Evolutionary conservation across 2,329 filamentous ascomycete species (phyloP), one percentile per base, ranked within the genome.

Genomic region (Chaetomiaceae sp.): DNA sequence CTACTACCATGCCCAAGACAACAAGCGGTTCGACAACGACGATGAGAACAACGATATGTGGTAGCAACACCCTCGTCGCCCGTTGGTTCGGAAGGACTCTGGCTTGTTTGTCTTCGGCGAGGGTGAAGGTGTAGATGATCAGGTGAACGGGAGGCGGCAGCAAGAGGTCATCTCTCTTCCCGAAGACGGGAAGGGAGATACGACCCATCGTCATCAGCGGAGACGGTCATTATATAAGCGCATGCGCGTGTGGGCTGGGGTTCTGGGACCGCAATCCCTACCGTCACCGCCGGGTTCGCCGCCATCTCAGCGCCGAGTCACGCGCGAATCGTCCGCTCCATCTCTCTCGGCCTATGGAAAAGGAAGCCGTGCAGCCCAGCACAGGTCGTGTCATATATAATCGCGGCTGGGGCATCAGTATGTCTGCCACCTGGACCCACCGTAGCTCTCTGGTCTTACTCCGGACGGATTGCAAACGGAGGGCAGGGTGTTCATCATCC

Each of bases 31-130:
- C 44, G 53, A 55, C 18, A 51, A 59, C 32, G 51, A 58, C 30
- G 49, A 58, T 18, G 58, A 60, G 49, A 51, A 50, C 16, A 55
- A 45, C 51, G 57, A 62, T 25, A 61, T 61, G 61, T 63, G 60
- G 61, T 63, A 63, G 61, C 30, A 47, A 53, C 57, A 58, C 52
- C 42, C 40, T 16, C 11, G 27, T 48, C 48, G 38, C 11, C 8
- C 23, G 41, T 7, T 23, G 10, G 21, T 32, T 20, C 30, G 11
- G 13, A 18, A 30, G n/a, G 21, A n/a, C 29, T 6, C 30, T 6
- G 4, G 29, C 16, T 10, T 18, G 9, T 45, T 8, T 3, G 16
- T 21, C 25, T 14, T 11, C 6, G 33, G 45, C 16, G 18, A 30
- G 10, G 33, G 33, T 18, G 3, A 18, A 16, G 14, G 33, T n/a